Evolutionary conservation across 768 basidiomycete species (phyloP).

Genomic region (Tricholoma furcatifolium): DNA sequence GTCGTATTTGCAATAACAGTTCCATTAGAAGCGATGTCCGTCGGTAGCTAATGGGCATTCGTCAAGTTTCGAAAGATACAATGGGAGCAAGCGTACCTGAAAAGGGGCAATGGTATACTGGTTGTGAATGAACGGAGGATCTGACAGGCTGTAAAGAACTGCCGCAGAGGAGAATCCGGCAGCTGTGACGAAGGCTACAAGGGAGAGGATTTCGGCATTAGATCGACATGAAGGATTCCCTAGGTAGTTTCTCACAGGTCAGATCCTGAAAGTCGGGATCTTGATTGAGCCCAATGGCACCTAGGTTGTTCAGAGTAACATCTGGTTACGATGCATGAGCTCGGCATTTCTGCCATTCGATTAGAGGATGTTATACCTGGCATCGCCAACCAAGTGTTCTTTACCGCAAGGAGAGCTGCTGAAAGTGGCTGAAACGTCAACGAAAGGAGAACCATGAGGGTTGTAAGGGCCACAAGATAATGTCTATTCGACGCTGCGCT

Average conservation of each 20-base stretch:
- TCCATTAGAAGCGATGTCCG: slow-evolving; percentile 37
- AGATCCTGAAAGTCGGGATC: slow-evolving; percentile 44
- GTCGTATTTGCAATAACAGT: slow-evolving; percentile 49
- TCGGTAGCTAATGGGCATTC: slow-evolving; percentile 32
- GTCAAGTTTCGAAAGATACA: background rate
- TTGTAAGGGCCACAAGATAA: slow-evolving; percentile 48
- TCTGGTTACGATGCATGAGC: slow-evolving; percentile 21
- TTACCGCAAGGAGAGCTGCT: slow-evolving; percentile 47
- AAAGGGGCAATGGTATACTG: slow-evolving; percentile 48
- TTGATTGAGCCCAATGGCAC: slow-evolving; percentile 44
- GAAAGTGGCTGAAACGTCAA: slow-evolving; percentile 53
- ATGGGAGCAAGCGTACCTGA: slow-evolving; percentile 29
- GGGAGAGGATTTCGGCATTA: background rate
- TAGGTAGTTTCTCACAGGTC: slow-evolving; percentile 33
- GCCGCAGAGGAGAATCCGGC: slow-evolving; percentile 54
- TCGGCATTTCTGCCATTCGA: background rate
- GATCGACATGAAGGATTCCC: background rate
- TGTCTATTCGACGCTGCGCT: slow-evolving; percentile 45
- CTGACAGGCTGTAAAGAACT: slow-evolving; percentile 42
- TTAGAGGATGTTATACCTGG: slow-evolving; percentile 32
- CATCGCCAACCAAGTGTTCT: slow-evolving; percentile 39
- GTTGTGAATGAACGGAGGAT: slow-evolving; percentile 44
- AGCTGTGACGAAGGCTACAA: slow-evolving; percentile 48
- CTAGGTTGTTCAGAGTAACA: slow-evolving; percentile 33
- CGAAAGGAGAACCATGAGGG: slow-evolving; percentile 46